These are phyloP conservation scores for Penicillium sp. DNA, from an alignment of 2,329 filamentous ascomycete genomes.

Conservation along the genomic window DNA sequence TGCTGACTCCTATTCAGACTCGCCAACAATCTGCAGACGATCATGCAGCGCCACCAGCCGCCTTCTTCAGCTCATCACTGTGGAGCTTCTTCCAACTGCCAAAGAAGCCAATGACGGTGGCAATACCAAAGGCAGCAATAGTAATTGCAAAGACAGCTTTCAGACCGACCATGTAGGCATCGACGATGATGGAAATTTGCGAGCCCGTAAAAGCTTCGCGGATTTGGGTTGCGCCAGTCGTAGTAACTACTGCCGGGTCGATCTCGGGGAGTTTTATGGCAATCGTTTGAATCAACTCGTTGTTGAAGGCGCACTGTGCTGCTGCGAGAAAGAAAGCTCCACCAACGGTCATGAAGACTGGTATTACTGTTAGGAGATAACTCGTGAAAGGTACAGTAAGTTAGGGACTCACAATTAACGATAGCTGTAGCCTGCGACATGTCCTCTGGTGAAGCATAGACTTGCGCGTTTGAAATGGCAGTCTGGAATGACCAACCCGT, in stretches of 20 bases:
- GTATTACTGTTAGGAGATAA: background rate
- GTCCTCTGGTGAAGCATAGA: background rate
- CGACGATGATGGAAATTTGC: background rate
- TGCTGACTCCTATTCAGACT: background rate
- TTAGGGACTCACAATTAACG: background rate
- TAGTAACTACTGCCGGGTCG: background rate
- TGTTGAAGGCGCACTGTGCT: constrained; percentile 32
- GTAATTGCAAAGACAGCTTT: constrained; percentile 8
- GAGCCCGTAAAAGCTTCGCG: background rate
- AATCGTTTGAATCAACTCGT: constrained; percentile 22
- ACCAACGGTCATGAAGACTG: constrained; percentile 12
- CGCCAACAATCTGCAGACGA: background rate
- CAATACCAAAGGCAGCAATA: constrained; percentile 21
- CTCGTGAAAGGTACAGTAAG: background rate
- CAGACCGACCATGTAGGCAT: constrained; percentile 12
- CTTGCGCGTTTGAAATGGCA: background rate
- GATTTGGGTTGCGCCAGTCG: constrained; percentile 10
- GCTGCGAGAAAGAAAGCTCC: constrained; percentile 32
- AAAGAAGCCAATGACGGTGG: constrained; percentile 8
- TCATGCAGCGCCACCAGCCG: background rate
- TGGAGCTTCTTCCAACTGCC: background rate
- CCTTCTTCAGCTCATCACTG: background rate
- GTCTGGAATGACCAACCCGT: constrained; percentile 21
- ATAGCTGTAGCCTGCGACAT: constrained; percentile 2
- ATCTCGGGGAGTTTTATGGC: background rate